Evolutionary conservation across 2,329 filamentous ascomycete genomes (phyloP), one percentile per base, ranked within the genome.

Genomic region (Eutypa lata): DNA sequence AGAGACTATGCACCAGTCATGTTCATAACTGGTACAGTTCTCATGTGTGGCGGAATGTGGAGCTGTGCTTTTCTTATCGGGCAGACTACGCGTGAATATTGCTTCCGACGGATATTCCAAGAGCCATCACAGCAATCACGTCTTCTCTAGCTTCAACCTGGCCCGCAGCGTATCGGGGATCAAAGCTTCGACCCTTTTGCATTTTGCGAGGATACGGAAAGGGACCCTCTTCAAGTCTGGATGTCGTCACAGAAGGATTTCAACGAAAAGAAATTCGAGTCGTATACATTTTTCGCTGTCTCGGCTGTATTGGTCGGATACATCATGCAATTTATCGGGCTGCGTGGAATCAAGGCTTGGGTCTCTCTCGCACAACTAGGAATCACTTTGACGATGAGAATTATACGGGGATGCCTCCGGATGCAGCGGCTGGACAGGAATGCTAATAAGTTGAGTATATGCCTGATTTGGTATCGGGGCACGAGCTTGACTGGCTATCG

Each of bases 401-500:
- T 53, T 11, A 8, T 61, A 11, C 55, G 61, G 1, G 56, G 52
- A 5, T 22, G 46, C 18, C 53, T 64, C 8, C 55, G 61, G 5
- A 57, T 56, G 43, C 50, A 60, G 47, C 49, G 61, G 3, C 43
- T 62, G 1, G 48, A 52, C 13, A 47, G 24, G 21, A 37, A 59
- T 1, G 51, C 53, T 18, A 63, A 62, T 40, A 11, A 37, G 16
- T 11, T 64, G 8, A 28, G n/a, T 2, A 56, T 11, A 50, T 57
- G 31, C 53, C 51, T 1, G 55, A 61, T 40, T 11, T 54, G 11
- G 55, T 61, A 2, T 28, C 51, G 1, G 53, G 57, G 13, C 50
- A 61, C 42, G 61, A 64, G 55, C 56, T 64, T 11, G 61, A 64
- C 51, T 64, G 61, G 61, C 54, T 62, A 8, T 50, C 60, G 1